A percentile compares a stretch with the other conserved stretches of the same genome.
phyloP scores from a whole-genome alignment of 106 monocot species.

The Allium fistulosum region DNA sequence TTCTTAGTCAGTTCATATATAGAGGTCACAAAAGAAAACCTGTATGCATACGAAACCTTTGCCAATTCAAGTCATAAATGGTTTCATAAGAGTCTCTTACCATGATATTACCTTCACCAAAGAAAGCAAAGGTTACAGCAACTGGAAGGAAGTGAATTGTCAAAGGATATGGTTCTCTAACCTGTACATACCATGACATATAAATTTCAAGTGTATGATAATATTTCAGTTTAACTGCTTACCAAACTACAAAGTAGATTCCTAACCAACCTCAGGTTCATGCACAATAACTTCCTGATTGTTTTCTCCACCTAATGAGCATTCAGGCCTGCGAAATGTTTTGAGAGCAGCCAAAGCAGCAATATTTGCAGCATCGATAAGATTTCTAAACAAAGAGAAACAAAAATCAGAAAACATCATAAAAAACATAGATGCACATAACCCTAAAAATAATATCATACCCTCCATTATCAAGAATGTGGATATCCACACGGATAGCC shows the following conservation, averaged over 20 bases:
- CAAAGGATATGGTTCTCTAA: constrained; percentile 76
- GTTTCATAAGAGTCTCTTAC: constrained; percentile 21
- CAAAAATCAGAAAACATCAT: constrained; percentile 9
- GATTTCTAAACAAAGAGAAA: constrained; percentile 55
- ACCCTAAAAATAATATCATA: constrained; percentile 20
- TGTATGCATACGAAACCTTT: too few relatives aligned
- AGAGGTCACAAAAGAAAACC: too few relatives aligned
- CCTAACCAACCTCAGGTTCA: constrained; percentile 67
- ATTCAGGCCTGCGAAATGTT: constrained; percentile 87
- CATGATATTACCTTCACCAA: constrained; percentile 74
- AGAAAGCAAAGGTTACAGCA: constrained; percentile 92
- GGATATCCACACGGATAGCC: constrained; percentile 87
- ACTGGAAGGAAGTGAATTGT: constrained; percentile 90
- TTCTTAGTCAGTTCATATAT: too few relatives aligned
- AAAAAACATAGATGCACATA: background rate
- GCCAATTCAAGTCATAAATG: too few relatives aligned
- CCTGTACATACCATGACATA: constrained; percentile 30
- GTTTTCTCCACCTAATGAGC: constrained; percentile 72
- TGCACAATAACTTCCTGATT: constrained; percentile 74
- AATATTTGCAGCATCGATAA: constrained; percentile 95
- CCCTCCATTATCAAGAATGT: constrained; percentile 99
- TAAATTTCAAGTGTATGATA: background rate
- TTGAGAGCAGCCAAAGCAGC: constrained; percentile 85
- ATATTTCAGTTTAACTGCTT: too few relatives aligned
- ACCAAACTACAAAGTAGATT: background rate